A percentile compares a stretch with the other conserved stretches of the same genome.
phyloP scores from a whole-genome alignment of 257 asterid genomes.

The Lantana camara region DNA sequence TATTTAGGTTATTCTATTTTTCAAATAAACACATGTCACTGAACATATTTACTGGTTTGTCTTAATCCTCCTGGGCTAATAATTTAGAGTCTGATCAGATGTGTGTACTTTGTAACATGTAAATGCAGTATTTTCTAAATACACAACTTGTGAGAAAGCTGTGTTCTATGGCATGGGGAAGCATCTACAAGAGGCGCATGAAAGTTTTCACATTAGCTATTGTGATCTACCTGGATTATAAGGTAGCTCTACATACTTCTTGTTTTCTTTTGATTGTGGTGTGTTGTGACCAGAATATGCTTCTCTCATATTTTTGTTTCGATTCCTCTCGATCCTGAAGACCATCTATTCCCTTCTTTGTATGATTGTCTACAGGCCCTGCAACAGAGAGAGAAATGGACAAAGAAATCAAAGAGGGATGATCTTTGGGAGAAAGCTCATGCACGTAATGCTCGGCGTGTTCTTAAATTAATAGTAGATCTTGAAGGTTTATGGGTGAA shows the following conservation, averaged over 20 bases:
- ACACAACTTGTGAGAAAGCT: conserved; percentile 27
- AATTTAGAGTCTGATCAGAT: conserved; percentile 22
- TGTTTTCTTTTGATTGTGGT: conserved; percentile 20
- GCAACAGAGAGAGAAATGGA: conserved; percentile 87
- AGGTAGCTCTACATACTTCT: conserved; percentile 49
- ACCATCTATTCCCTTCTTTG: conserved; percentile 15
- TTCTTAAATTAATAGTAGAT: conserved; percentile 71
- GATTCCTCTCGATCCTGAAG: conserved; percentile 25
- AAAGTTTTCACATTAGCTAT: conserved; percentile 81
- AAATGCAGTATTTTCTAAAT: conserved; percentile 32
- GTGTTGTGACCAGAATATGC: neutral
- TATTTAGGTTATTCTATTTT: neutral
- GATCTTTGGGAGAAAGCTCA: conserved; percentile 95
- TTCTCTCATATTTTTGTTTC: conserved; percentile 4
- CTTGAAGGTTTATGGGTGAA: conserved; percentile 98
- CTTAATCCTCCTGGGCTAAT: conserved; percentile 5
- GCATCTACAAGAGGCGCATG: conserved; percentile 81
- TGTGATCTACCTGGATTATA: conserved; percentile 85
- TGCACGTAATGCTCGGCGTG: conserved; percentile 91
- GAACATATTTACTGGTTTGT: conserved; percentile 9
- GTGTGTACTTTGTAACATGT: neutral
- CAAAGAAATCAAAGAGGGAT: conserved; percentile 57
- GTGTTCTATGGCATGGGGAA: conserved; percentile 83
- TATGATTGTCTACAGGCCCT: conserved; percentile 52
- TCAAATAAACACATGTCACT: neutral